These are phyloP conservation scores for Clarireedia hainanense DNA, from an alignment of 2,329 filamentous ascomycete species.

Conservation along the genomic window DNA sequence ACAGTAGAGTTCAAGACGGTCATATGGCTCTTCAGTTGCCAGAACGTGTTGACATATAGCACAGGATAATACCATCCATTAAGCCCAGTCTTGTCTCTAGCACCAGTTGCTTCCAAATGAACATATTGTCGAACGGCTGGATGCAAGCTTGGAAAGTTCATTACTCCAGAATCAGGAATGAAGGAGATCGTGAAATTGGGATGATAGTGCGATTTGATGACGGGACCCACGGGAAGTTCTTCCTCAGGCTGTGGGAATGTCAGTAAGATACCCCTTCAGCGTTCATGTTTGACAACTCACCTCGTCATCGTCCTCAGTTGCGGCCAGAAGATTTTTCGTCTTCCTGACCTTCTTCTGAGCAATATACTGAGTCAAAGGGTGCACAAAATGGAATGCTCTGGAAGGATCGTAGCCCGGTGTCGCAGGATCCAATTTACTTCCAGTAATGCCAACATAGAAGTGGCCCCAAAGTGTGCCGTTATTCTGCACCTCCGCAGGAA, in stretches of 20 bases:
- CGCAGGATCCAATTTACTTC: constrained; percentile 68
- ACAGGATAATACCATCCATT: constrained; percentile 93
- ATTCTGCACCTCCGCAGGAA: constrained; percentile 74
- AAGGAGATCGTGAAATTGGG: constrained; percentile 88
- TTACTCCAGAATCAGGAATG: constrained; percentile 68
- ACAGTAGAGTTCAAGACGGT: constrained; percentile 85
- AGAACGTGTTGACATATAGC: constrained; percentile 91
- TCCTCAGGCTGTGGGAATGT: constrained; percentile 39
- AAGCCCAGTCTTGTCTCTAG: constrained; percentile 74
- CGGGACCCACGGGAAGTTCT: constrained; percentile 50
- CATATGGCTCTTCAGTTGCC: constrained; percentile 92
- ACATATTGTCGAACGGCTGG: constrained; percentile 72
- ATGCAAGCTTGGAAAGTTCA: constrained; percentile 58
- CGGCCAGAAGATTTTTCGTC: constrained; percentile 72
- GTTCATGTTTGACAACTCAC: constrained; percentile 26
- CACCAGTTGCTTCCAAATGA: constrained; percentile 69
- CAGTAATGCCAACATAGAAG: constrained; percentile 77
- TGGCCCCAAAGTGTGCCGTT: constrained; percentile 95
- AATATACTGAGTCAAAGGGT: constrained; percentile 82
- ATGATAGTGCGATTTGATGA: constrained; percentile 83
- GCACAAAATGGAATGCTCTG: constrained; percentile 74
- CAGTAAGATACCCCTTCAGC: constrained; percentile 31
- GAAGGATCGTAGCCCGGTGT: constrained; percentile 63
- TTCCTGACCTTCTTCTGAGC: constrained; percentile 86
- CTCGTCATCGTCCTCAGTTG: constrained; percentile 42